Evolutionary conservation across 768 basidiomycete species (phyloP).

Genomic region (Boletus pseudopeckii): DNA sequence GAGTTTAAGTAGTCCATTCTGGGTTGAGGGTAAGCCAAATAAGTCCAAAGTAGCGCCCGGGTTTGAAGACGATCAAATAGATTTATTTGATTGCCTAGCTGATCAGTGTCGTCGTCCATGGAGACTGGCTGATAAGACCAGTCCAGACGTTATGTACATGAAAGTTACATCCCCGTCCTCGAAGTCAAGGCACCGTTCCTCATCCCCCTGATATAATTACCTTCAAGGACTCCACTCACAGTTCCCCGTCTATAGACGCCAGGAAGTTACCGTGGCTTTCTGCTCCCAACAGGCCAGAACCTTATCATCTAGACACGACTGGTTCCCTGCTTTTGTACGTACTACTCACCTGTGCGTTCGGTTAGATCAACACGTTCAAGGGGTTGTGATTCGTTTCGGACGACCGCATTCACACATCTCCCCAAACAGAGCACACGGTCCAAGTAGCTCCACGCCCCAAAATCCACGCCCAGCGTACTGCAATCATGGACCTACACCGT

Average conservation of each 20-base stretch:
- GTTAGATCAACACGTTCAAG: not conserved
- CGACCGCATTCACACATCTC: not conserved
- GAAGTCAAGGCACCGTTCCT: too few relatives aligned
- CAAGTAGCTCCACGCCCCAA: not conserved
- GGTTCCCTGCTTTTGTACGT: constrained; percentile 12
- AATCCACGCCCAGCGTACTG: not conserved
- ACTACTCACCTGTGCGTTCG: not conserved
- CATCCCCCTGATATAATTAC: too few relatives aligned
- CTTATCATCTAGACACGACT: constrained; percentile 1
- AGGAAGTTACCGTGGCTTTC: not conserved
- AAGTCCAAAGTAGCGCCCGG: constrained; percentile 23
- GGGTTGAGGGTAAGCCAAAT: constrained; percentile 34
- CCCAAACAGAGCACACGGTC: not conserved
- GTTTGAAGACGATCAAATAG: constrained; percentile 1
- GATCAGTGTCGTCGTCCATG: constrained; percentile 15
- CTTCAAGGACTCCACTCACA: not conserved
- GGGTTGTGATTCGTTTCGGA: not conserved
- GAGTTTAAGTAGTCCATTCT: constrained; percentile 31
- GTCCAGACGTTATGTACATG: too few relatives aligned
- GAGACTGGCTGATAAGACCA: too few relatives aligned
- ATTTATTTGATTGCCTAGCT: not conserved
- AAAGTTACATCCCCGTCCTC: too few relatives aligned
- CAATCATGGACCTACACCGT: constrained; percentile 16
- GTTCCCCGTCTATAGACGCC: not conserved
- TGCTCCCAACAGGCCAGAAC: constrained; percentile 2